Evolutionary conservation across 2,329 filamentous ascomycete species (phyloP), one percentile per base, ranked within the genome.

Genomic region (Colletotrichum musae): DNA sequence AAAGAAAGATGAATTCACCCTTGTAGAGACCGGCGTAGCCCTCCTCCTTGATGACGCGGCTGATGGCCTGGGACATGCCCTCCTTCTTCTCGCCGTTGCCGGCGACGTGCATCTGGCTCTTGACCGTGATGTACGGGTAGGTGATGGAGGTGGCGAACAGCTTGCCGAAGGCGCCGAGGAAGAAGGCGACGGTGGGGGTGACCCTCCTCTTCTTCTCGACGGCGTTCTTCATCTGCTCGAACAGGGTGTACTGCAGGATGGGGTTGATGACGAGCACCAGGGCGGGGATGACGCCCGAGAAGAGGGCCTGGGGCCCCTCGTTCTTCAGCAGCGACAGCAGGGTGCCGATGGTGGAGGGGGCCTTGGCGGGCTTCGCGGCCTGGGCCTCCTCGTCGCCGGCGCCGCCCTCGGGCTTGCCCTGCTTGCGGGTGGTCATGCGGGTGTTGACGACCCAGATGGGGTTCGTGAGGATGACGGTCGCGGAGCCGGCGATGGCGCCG

Each of bases 391-490:
- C 80, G 71, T 82, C 78, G 53, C 83, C 80, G 71, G 18, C 18
- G 18, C 81, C 78, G 53, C 72, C 77, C 58, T 76, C 75, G 54
- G 72, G 72, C 53, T 75, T 72, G 71, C 76, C 62, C 75, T 77
- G 73, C 89, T 89, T 92, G 76, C 94, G 91, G 58, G 96, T 95
- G 24, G 96, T 99, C 92, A 99, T 97, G 78, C 96, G 93, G 63
- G 96, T 99, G 86, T 99, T 99, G 80, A 99, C 87, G 59, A 99
- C 96, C 96, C 96, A 99, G 83, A 99, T 99, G 54, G 96, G 96
- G 85, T 99, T 99, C 70, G 96, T 99, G 77, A 98, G 87, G 77
- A 99, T 87, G 73, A 99, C 96, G 18, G 96, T 99, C 13, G 95
- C 95, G 73, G 92, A 95, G 13, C 96, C 96, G 48, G 96, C 96